Percentiles rank a stretch among this genome's conserved stretches.
Evolutionary conservation across 257 asterid species (phyloP).

Genomic region (Nicotiana benthamiana): DNA sequence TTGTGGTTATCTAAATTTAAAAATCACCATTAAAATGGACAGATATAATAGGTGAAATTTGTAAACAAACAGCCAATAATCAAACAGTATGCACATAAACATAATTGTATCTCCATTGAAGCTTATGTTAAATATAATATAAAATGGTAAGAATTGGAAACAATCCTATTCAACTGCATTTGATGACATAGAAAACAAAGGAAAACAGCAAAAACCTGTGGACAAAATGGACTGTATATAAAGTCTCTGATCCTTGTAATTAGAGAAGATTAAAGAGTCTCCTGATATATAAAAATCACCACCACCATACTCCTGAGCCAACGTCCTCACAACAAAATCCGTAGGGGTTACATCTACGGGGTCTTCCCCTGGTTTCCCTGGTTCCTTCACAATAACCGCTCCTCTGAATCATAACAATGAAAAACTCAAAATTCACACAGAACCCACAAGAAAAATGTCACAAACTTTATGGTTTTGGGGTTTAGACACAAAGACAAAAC

Average conservation of each 20-base stretch:
- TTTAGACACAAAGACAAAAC: not conserved
- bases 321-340: conserved; percentile 81
- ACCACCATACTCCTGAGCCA: conserved; percentile 92
- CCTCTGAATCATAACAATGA: conserved; percentile 44
- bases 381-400: conserved; percentile 68
- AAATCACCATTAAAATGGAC: not conserved
- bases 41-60: not conserved
- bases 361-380: conserved; percentile 41
- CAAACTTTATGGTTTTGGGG: not conserved
- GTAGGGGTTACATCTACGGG: conserved; percentile 63
- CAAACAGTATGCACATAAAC: not conserved
- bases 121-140: not conserved
- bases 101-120: not conserved
- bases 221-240: conserved; percentile 59
- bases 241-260: conserved; percentile 86
- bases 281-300: conserved; percentile 67
- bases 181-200: not conserved
- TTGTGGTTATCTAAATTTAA: not conserved
- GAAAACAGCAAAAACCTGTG: conserved; percentile 31
- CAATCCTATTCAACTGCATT: not conserved
- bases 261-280: conserved; percentile 63
- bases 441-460: not conserved
- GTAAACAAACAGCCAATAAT: not conserved
- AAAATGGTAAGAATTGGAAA: not conserved
- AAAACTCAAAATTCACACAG: not conserved